A percentile compares a stretch with the other conserved stretches of the same genome.
phyloP scores from a whole-genome alignment of 116 monocot genomes.

The Posidonia oceanica region DNA sequence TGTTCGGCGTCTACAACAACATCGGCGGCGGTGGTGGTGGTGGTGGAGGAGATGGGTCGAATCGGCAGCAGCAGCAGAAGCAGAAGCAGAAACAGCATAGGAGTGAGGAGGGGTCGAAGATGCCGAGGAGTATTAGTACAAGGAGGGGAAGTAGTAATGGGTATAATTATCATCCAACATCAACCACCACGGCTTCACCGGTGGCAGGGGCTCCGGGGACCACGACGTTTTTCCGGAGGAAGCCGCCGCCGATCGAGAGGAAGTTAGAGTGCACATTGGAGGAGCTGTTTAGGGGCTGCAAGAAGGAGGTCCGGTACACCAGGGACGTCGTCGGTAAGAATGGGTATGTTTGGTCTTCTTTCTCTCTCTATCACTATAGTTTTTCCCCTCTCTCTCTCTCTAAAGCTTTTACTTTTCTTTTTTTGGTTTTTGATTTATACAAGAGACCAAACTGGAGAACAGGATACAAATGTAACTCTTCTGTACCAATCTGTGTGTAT shows the following conservation, averaged over 20 bases:
- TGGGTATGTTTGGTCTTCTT: conserved; percentile 27
- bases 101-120: conserved; percentile 5
- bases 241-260: conserved; percentile 73
- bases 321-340: conserved; percentile 44
- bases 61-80: not conserved
- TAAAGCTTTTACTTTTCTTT: not conserved
- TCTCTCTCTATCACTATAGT: not conserved
- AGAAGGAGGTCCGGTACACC: conserved; percentile 59
- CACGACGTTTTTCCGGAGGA: conserved; percentile 20
- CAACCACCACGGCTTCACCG: conserved; percentile 4
- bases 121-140: conserved; percentile 10
- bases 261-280: conserved; percentile 91
- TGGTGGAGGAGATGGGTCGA: not conserved
- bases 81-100: conserved; percentile 2
- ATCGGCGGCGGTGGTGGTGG: not conserved
- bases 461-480: not conserved
- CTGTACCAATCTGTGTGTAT: not conserved
- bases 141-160: conserved; percentile 16
- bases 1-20: conserved; percentile 10
- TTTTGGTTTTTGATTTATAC: not conserved
- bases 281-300: conserved; percentile 80
- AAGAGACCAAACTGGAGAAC: not conserved
- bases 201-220: not conserved
- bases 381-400: not conserved
- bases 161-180: not conserved